Base-by-base conservation (phyloP, 2,329 filamentous ascomycete genomes). In the Didymella segeticola region DNA sequence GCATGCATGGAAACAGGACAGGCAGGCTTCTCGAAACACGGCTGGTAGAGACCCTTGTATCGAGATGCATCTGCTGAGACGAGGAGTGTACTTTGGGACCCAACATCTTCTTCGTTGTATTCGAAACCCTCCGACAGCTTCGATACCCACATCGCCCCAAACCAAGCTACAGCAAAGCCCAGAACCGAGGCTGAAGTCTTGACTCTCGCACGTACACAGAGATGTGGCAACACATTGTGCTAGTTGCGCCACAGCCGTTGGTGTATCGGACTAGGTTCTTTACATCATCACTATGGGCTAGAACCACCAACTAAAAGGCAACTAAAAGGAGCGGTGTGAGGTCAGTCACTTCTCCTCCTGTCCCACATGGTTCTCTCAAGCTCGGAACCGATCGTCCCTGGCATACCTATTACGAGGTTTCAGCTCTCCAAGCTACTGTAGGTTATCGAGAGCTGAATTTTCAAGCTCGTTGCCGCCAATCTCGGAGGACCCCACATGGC, bases 311-410 rank as follows among this genome's bases (percentile, higher is more conserved):
- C 7, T 9, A 22, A 19, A 26, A 27, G 17, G 20, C 29, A 36
- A 42, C 42, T 15, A 19, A 26, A 27, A 14, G 20, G 34, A 36
- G 48, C 42, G 42, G 42, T 47, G 49, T 52, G 29, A 26, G 31
- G 17, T 27, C 34, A 37, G 20, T 4, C 34, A 19, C 19, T 12
- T 6, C 34, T 19, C 20, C 17, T 15, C 1, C 8, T 23, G 5
- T 9, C 20, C 19, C 34, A n/a, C 6, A 22, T 4, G 8, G 20
- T 20, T 37, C n/a, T 9, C 11, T 23, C 34, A 29, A 12, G 5
- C 5, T 29, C 14, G 8, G 27, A 29, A 7, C 8, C 27, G 27
- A n/a, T n/a, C n/a, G n/a, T n/a, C n/a, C n/a, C n/a, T n/a, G n/a
- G n/a, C n/a, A n/a, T n/a, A n/a, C n/a, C n/a, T n/a, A n/a, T n/a